phyloP scores from a whole-genome alignment of 78 protist genomes.

The Guillardia theta region DNA sequence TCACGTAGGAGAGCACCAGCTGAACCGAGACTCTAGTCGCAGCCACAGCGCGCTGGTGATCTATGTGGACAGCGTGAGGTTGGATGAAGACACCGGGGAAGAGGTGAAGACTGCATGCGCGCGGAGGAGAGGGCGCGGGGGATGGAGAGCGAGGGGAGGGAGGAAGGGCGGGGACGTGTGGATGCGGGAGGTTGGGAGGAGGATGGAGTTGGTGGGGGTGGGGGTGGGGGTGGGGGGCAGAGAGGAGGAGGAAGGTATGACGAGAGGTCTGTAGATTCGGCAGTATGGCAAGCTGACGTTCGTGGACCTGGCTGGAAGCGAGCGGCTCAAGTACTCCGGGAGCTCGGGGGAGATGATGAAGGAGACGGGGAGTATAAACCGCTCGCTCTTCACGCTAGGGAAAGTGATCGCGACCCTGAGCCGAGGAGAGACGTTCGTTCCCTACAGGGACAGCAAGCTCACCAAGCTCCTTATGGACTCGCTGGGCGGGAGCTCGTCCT shows the following conservation, averaged over 20 bases:
- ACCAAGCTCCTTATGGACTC: constrained; percentile 62
- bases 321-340: constrained; percentile 24
- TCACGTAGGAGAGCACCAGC: neutral
- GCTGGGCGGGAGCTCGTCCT: constrained; percentile 58
- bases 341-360: constrained; percentile 8
- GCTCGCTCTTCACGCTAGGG: constrained; percentile 56
- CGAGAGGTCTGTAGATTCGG: neutral
- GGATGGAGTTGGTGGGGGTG: neutral
- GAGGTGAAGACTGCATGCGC: neutral
- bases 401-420: constrained; percentile 54
- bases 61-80: neutral
- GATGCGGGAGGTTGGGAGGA: neutral
- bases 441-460: constrained; percentile 68
- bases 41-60: neutral
- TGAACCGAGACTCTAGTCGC: constrained; percentile 35
- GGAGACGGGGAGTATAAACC: constrained; percentile 58
- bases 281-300: constrained; percentile 45
- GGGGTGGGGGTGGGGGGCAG: neutral
- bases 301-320: constrained; percentile 64
- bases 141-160: neutral
- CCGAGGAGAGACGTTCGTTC: constrained; percentile 55
- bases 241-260: neutral
- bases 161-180: neutral
- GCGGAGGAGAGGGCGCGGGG: neutral
- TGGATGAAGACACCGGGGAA: neutral